These are phyloP conservation scores for Melanomma pulvis-pyrius DNA, from an alignment of 495 filamentous ascomycete species.

Conservation along the genomic window DNA sequence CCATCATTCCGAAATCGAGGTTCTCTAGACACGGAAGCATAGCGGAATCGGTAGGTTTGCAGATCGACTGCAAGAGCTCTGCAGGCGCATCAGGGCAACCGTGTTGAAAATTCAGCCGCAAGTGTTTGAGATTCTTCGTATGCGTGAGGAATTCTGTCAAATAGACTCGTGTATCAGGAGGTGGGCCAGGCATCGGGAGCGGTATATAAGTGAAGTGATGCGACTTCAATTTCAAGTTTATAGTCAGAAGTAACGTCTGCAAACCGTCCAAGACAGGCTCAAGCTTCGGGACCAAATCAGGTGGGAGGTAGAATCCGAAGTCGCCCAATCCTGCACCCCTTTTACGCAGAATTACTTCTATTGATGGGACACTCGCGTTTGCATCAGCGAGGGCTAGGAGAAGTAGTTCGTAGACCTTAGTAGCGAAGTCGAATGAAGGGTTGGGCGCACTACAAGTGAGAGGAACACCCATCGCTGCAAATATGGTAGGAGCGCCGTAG, in stretches of 20 bases:
- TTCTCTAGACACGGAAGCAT: conserved; percentile 40
- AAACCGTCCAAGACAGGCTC: conserved; percentile 43
- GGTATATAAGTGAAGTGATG: too few relatives aligned
- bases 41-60: conserved; percentile 19
- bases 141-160: not conserved
- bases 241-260: conserved; percentile 47
- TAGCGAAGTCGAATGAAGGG: not conserved
- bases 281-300: conserved; percentile 18
- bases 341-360: conserved; percentile 49
- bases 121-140: not conserved
- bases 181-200: too few relatives aligned
- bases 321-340: not conserved
- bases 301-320: conserved; percentile 2
- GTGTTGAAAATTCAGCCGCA: not conserved
- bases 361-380: conserved; percentile 33
- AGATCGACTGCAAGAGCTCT: not conserved
- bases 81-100: not conserved
- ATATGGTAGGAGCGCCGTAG: conserved; percentile 31
- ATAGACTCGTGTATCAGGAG: not conserved
- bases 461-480: conserved; percentile 15
- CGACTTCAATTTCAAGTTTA: conserved; percentile 11
- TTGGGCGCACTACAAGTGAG: not conserved
- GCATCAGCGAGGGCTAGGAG: conserved; percentile 46
- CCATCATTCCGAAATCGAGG: conserved; percentile 48
- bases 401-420: conserved; percentile 36